phyloP scores from a whole-genome alignment of 2,329 filamentous ascomycete genomes.

The Fusarium temperatum region DNA sequence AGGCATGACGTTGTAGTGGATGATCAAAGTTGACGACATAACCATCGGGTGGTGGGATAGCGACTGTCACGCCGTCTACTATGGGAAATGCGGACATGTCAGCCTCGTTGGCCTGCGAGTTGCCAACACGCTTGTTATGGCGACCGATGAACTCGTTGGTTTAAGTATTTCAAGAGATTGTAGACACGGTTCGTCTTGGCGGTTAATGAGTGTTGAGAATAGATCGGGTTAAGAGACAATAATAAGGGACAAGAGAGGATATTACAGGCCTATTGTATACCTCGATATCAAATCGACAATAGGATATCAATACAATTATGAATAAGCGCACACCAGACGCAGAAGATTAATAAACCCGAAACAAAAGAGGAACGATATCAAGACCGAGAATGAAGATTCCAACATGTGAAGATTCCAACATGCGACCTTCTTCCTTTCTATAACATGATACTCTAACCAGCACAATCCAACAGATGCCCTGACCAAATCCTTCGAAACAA shows the following conservation, averaged over 20 bases:
- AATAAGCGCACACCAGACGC: neutral
- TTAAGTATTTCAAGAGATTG: too few species aligned
- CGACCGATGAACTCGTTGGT: too few species aligned
- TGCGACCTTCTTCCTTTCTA: neutral
- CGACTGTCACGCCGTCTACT: constrained; percentile 31
- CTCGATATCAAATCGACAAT: constrained; percentile 9
- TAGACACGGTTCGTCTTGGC: neutral
- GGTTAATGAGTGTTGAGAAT: neutral
- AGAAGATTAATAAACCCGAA: neutral
- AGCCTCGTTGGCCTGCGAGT: neutral
- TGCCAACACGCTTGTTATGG: neutral
- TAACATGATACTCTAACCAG: neutral
- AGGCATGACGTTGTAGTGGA: constrained; percentile 39
- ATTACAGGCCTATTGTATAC: neutral
- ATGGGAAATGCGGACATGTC: constrained; percentile 26
- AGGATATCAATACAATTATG: neutral
- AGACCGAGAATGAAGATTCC: neutral
- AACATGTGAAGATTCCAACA: neutral
- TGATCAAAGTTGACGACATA: constrained; percentile 48
- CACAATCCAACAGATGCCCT: constrained; percentile 7
- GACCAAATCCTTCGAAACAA: constrained; percentile 10
- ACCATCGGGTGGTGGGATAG: constrained; percentile 39
- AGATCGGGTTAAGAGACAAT: neutral
- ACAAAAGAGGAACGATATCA: neutral
- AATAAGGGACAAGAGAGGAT: neutral